Evolutionary conservation across 768 basidiomycete genomes (phyloP).

Genomic region (Kwoniella sp.): DNA sequence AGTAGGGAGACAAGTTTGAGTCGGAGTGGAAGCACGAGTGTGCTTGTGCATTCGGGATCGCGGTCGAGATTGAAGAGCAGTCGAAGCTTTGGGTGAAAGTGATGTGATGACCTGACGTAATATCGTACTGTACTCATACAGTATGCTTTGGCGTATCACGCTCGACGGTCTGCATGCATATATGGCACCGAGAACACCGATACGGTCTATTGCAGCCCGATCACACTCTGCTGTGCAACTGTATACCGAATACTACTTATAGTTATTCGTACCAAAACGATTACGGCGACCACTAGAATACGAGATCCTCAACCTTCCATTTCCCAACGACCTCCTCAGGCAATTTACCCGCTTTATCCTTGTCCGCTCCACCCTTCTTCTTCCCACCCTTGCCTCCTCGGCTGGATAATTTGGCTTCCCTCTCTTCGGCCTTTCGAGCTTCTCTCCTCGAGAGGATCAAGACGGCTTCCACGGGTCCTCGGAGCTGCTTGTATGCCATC

Average conservation of each 20-base stretch:
- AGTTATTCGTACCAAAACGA: too few relatives aligned
- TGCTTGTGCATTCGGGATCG: not conserved
- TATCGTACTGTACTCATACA: too few relatives aligned
- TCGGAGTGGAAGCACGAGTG: conserved; percentile 19
- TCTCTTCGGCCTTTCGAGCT: conserved; percentile 25
- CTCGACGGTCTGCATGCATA: too few relatives aligned
- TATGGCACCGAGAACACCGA: too few relatives aligned
- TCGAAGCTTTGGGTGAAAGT: not conserved
- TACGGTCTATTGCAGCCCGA: too few relatives aligned
- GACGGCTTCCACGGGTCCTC: conserved; percentile 48
- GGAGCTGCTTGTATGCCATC: conserved; percentile 36
- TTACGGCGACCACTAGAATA: too few relatives aligned
- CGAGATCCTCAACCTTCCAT: conserved; percentile 31
- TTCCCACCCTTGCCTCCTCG: not conserved
- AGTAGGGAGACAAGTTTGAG: conserved; percentile 15
- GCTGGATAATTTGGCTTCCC: conserved; percentile 7
- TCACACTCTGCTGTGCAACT: too few relatives aligned
- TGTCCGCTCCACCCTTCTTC: conserved; percentile 3
- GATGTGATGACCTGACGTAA: too few relatives aligned
- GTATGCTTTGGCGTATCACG: too few relatives aligned
- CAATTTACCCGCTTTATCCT: conserved; percentile 23
- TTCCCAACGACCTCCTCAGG: conserved; percentile 26
- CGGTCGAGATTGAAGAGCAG: not conserved
- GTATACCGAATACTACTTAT: too few relatives aligned
- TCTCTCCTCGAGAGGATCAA: conserved; percentile 43